Evolutionary conservation across 2,329 filamentous ascomycete genomes (phyloP).

Genomic region (Venturia nashicola): DNA sequence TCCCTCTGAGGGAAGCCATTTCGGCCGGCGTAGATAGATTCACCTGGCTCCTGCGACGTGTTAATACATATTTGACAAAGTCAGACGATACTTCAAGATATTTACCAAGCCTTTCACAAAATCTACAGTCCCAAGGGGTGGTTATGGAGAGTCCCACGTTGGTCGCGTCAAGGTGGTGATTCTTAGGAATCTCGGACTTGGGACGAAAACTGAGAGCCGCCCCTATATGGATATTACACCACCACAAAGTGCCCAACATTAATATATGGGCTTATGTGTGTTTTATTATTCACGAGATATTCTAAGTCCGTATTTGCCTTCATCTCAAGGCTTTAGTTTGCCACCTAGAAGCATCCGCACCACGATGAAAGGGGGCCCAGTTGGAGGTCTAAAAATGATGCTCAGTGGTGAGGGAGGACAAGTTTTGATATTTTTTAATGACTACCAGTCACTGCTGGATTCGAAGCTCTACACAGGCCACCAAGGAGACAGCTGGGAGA

Average conservation of each 20-base stretch:
- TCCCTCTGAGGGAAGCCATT: slow-evolving; percentile 24
- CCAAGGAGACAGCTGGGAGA: not conserved
- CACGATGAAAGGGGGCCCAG: not conserved
- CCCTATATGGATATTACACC: not conserved
- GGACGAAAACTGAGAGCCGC: not conserved
- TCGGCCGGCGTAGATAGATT: slow-evolving; percentile 6
- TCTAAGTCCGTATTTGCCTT: not conserved
- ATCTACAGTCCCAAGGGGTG: not conserved
- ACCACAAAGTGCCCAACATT: not conserved
- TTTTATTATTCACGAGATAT: not conserved
- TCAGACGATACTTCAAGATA: not conserved
- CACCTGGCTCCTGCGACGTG: not conserved
- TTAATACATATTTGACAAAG: not conserved
- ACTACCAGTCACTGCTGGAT: not conserved
- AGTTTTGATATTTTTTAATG: not conserved
- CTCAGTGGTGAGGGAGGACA: not conserved
- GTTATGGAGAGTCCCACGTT: not conserved
- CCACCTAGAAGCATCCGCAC: not conserved
- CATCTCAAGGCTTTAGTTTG: not conserved
- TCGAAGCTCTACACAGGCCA: not conserved
- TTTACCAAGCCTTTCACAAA: slow-evolving; percentile 11
- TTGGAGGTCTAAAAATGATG: not conserved
- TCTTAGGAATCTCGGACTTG: not conserved
- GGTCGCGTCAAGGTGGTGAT: not conserved
- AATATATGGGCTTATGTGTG: not conserved